Conservation (phyloP, 2,329 filamentous ascomycete genomes). For the Nigrospora sphaerica region DNA sequence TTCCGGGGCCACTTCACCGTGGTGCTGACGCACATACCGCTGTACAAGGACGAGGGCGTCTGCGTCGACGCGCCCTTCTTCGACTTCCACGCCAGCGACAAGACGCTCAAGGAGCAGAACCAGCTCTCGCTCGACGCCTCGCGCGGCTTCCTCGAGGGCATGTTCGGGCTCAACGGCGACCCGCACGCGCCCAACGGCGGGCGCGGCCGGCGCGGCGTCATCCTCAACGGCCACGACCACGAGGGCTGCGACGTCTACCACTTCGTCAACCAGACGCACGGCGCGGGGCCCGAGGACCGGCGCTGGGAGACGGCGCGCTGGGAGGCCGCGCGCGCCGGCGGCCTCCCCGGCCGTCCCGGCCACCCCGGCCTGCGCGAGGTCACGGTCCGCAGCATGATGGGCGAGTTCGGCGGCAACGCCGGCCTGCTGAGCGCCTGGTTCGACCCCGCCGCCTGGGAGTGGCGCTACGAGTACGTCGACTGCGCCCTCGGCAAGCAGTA, state of each 20-base stretch:
- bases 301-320: constrained; percentile 45
- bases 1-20: constrained; percentile 66
- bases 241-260: constrained; percentile 89
- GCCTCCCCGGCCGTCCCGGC: constrained; percentile 32
- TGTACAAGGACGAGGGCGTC: constrained; percentile 74
- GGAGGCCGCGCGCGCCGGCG: constrained; percentile 31
- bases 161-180: constrained; percentile 71
- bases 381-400: constrained; percentile 98
- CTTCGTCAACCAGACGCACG: constrained; percentile 59
- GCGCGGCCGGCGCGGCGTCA: constrained; percentile 63
- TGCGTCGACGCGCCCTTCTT: constrained; percentile 84
- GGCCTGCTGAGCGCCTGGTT: constrained; percentile 89
- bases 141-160: constrained; percentile 70
- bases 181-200: constrained; percentile 51
- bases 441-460: constrained; percentile 63
- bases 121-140: constrained; percentile 70
- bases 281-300: constrained; percentile 29
- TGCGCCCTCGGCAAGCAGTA: constrained; percentile 82
- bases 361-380: constrained; percentile 73
- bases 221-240: constrained; percentile 93
- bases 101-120: constrained; percentile 83
- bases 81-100: constrained; percentile 61
- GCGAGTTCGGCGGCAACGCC: constrained; percentile 85
- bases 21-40: constrained; percentile 83
- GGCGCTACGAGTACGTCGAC: constrained; percentile 73